Base-by-base conservation (phyloP, 106 monocot genomes). In the Dendrobium officinale region DNA sequence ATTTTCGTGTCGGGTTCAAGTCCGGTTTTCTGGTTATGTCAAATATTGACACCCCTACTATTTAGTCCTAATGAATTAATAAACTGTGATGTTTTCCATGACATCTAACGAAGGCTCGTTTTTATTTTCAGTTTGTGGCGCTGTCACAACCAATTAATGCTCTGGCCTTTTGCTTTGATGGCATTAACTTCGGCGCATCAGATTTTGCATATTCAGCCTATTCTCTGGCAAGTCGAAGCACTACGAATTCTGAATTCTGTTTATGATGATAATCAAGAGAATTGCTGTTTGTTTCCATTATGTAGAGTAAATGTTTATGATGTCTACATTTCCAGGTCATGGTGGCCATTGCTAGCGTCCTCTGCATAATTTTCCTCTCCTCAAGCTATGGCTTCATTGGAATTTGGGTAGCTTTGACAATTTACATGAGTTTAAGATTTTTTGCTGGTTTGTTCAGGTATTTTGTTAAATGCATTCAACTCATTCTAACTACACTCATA, bases 131-230 rank as follows among this genome's bases (percentile, higher is more conserved):
- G 97, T 97, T 97, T 82, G 97, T 97, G 58, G 94, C 88, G 18
- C 85, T 89, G 22, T 94, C 97, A 61, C 97, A 97, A 70, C 90
- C 94, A 8, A 84, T 97, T 3, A 97, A 97, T 81, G 86, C 94
- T 10, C 73, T 97, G 76, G 92, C 94, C 48, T 97, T 97, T 79
- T 94, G 94, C 77, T 94, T 97, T 80, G 97, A 97, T 81, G 97
- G 97, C 43, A 89, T 97, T 79, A 92, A 97, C 84, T 97, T 89
- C 75, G 97, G 97, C 79, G 93, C 92, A 80, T 97, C 97, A 61
- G 97, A 97, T 84, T 97, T 91, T 85, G 87, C 84, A 22, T 97
- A 91, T 87, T 86, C 97, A 82, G 97, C 97, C 16, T 94, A 92
- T 82, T 97, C 97, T 9, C 94, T 97, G 97, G 97, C 79, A 86